Evolutionary conservation across 2,329 filamentous ascomycete species (phyloP), one percentile per base, ranked within the genome.

Genomic region (Epichloe sibirici): DNA sequence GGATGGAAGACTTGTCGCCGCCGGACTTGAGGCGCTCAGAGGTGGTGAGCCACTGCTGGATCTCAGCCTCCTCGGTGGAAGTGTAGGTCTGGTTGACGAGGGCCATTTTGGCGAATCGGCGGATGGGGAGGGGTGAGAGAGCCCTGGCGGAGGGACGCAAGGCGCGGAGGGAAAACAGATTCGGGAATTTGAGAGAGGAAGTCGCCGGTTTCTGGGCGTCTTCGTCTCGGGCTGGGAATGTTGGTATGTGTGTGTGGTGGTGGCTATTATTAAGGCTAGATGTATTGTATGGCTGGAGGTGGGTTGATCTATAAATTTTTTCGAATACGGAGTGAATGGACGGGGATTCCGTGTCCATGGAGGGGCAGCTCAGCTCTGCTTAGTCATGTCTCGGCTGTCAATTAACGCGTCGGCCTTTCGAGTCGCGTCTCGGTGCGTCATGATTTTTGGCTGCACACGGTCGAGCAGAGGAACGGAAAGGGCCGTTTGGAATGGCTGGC

Each of bases 21-120:
- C 77, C 66, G 54, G 69, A 60, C 58, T 65, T 66, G 64, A 94
- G 79, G 59, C 85, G 82, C 56, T 83, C 78, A 43, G 88, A 82
- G 45, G 86, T 87, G 64, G 82, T 83, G 65, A 91, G 78, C 90
- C 90, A 96, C 75, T 93, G 85, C 70, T 85, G 82, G 68, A 95
- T 86, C 72, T 95, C 89, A 17, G 86, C 80, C 72, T 90, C 83
- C 73, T 97, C 90, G 58, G 82, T 78, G 62, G 84, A 75, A 57
- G 81, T 82, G 74, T 93, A 95, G 62, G 79, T 82, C 65, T 80
- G 78, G 57, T 78, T 71, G 58, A 79, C 74, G 72, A 89, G 82
- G 63, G 79, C 74, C 78, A 91, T 86, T 65, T 76, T 80, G 67
- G 76, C 55, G 58, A 60, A 56, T 49, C 53, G 58, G 55, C 52